Base-by-base conservation (phyloP, 1,284 basidiomycete genomes). In the Cutaneotrichosporon mucoides region DNA sequence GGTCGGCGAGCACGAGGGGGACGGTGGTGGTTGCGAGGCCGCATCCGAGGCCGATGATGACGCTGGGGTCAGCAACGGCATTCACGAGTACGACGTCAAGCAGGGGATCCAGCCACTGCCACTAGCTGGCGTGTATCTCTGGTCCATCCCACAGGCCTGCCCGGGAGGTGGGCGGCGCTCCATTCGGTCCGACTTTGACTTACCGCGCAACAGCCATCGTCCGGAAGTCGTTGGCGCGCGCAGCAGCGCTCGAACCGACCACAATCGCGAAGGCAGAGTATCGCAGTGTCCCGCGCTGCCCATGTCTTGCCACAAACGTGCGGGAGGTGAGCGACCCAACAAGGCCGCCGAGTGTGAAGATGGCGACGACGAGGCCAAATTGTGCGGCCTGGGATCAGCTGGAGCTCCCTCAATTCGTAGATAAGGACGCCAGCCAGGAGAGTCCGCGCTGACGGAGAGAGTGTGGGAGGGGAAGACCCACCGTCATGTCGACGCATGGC, bases 311-410 rank as follows among this genome's bases (percentile, higher is more conserved):
- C 33, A 62, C 69, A 49, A 69, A 56, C 15, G 41, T 15, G 40
- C 58, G 66, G 0, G 67, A 64, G 13, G 55, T 57, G 7, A 79
- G 57, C 2, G 71, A 70, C 2, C 76, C 77, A 5, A 75, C 41
- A 2, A 81, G 68, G 6, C 81, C 81, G 9, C 81, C 81, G 16
- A 81, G 61, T 0, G 80, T 80, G 66, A 80, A 81, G 46, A 79
- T 73, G 11, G 79, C 68, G 0, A 78, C 79, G 37, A 78, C 69
- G 13, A 77, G 55, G 5, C 79, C 79, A 58, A 79, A 80, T 45
- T 72, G 62, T 0, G 68, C 40, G 2, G 67, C 52, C 73, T 73
- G 47, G 1, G 7, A 40, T 49, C 33, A 57, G 45, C 37, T 24
- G 24, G 24, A 24, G 24, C 24, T 24, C 24, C 24, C 24, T 24